A percentile compares a stretch with the other conserved stretches of the same genome.
These are phyloP conservation scores for Dendrostoma leiphaemia DNA, from an alignment of 2,329 filamentous ascomycete species.

Conservation along the genomic window DNA sequence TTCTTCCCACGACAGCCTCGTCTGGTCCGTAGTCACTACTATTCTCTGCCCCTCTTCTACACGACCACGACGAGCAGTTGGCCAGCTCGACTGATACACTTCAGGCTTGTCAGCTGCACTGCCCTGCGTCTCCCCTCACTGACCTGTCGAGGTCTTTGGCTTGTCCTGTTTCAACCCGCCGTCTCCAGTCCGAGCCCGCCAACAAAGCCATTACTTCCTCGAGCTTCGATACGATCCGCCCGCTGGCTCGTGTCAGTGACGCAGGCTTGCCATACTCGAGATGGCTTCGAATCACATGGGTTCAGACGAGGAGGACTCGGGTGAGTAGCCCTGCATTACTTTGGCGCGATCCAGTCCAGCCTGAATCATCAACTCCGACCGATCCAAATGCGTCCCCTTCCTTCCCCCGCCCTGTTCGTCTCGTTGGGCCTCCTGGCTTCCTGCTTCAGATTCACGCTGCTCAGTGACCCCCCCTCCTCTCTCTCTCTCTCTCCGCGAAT, in stretches of 20 bases:
- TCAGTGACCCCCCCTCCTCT: background rate
- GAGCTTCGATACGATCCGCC: background rate
- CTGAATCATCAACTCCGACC: background rate
- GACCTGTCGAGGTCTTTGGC: background rate
- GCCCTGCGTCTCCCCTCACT: conserved; percentile 1
- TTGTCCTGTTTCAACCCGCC: background rate
- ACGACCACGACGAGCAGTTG: background rate
- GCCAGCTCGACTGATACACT: background rate
- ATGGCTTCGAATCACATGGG: background rate
- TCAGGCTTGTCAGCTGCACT: background rate
- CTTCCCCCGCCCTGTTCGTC: background rate
- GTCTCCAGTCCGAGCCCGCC: background rate
- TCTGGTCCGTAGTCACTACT: too few species aligned
- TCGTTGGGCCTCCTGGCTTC: background rate
- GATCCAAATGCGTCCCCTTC: background rate
- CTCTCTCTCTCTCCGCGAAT: background rate
- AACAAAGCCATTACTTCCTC: background rate
- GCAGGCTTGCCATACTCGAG: background rate
- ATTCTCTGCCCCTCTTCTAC: background rate
- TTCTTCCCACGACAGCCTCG: too few species aligned
- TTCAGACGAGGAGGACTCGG: background rate
- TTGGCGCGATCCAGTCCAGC: background rate
- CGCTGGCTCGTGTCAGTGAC: background rate
- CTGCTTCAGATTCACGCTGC: background rate
- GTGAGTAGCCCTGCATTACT: background rate